Evolutionary conservation across 768 basidiomycete species (phyloP).

Genomic region (Lentinus tigrinus): DNA sequence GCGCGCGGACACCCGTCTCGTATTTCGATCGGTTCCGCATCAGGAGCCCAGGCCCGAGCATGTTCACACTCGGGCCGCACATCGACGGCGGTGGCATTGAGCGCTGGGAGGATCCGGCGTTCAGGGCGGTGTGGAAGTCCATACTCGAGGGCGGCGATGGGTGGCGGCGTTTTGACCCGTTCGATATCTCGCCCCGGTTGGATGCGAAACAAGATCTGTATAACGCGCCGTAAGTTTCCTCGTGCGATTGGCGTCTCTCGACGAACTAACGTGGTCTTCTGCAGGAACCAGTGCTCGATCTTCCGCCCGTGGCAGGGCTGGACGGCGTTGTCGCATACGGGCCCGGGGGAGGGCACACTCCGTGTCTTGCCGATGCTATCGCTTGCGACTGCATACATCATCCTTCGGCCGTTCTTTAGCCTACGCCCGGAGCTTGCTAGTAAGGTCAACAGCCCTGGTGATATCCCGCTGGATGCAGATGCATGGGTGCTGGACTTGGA

Average conservation of each 20-base stretch:
- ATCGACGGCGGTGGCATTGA: slow-evolving; percentile 70
- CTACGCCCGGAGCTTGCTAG: slow-evolving; percentile 35
- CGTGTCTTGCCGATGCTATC: slow-evolving; percentile 64
- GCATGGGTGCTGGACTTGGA: slow-evolving; percentile 29
- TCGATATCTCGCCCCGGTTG: slow-evolving; percentile 57
- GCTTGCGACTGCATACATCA: slow-evolving; percentile 66
- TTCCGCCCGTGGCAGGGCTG: slow-evolving; percentile 68
- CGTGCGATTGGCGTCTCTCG: no score
- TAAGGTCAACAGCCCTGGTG: neutral
- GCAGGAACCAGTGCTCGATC: slow-evolving; percentile 25
- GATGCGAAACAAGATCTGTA: slow-evolving; percentile 65
- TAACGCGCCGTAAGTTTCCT: slow-evolving; percentile 49
- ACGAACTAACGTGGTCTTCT: no score
- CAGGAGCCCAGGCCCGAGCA: slow-evolving; percentile 65
- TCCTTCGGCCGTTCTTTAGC: slow-evolving; percentile 77
- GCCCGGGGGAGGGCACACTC: slow-evolving; percentile 65
- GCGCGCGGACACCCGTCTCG: slow-evolving; percentile 58
- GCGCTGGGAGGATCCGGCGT: slow-evolving; percentile 65
- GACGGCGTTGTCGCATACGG: slow-evolving; percentile 43
- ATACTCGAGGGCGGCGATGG: slow-evolving; percentile 46
- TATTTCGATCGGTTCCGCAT: slow-evolving; percentile 80
- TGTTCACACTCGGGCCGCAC: slow-evolving; percentile 68
- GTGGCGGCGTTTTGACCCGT: slow-evolving; percentile 66
- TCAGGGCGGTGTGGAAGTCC: slow-evolving; percentile 53
- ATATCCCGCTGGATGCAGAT: slow-evolving; percentile 20